Conservation (phyloP, 1,139 yeast species). For the Yamadazyma kanchanaburiensis region DNA sequence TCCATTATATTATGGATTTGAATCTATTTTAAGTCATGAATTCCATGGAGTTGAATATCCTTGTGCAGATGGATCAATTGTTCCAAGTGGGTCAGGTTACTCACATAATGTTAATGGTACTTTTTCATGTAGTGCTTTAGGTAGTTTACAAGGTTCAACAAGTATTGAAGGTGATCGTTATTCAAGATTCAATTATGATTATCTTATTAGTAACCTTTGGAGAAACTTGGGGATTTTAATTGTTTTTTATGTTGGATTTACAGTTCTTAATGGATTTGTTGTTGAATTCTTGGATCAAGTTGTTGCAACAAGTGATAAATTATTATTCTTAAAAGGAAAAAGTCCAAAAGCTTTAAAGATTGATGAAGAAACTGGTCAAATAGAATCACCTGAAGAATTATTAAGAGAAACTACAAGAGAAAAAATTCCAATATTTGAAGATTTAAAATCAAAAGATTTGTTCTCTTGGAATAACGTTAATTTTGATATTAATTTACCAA, state of each 20-base stretch:
- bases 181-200: slow-evolving; percentile 38
- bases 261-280: slow-evolving; percentile 40
- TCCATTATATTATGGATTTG: slow-evolving; percentile 57
- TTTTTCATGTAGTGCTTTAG: slow-evolving; percentile 50
- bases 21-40: slow-evolving; percentile 51
- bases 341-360: slow-evolving; percentile 4
- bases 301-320: slow-evolving; percentile 55
- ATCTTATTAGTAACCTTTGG: slow-evolving; percentile 53
- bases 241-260: slow-evolving; percentile 48
- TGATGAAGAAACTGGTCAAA: not conserved
- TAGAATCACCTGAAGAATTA: not conserved
- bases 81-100: slow-evolving; percentile 55
- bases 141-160: slow-evolving; percentile 42
- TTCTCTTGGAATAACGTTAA: slow-evolving; percentile 61
- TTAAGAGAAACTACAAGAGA: not conserved
- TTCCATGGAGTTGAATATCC: slow-evolving; percentile 54
- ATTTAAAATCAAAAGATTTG: slow-evolving; percentile 25
- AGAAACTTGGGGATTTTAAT: slow-evolving; percentile 61
- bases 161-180: slow-evolving; percentile 50
- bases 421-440: slow-evolving; percentile 13
- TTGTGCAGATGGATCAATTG: slow-evolving; percentile 34
- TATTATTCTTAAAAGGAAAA: slow-evolving; percentile 41
- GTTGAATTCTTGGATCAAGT: slow-evolving; percentile 48
- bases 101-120: slow-evolving; percentile 23
- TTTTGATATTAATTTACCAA: slow-evolving; percentile 67